A percentile compares a stretch with the other conserved stretches of the same genome.
phyloP scores from a whole-genome alignment of 106 monocot species.

The Dioscorea alata region DNA sequence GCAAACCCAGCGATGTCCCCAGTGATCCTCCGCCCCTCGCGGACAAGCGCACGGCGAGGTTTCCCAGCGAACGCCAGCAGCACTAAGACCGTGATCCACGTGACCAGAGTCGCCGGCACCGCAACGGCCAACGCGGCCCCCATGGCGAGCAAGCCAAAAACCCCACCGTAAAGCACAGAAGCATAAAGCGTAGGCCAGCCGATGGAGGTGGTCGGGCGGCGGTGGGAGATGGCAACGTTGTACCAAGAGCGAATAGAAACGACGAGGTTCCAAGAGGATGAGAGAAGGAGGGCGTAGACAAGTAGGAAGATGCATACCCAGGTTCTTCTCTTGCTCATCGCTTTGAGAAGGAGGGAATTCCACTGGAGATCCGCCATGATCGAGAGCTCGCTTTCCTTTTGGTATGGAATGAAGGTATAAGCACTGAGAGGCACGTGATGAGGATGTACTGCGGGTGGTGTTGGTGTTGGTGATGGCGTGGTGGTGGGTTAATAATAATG shows the following conservation, averaged over 20 bases:
- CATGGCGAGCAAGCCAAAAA: constrained; percentile 71
- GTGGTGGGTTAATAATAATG: too few relatives aligned
- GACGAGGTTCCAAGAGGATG: constrained; percentile 69
- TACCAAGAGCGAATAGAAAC: constrained; percentile 79
- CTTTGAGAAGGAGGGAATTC: constrained; percentile 11
- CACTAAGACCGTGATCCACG: constrained; percentile 78
- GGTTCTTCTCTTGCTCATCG: constrained; percentile 53
- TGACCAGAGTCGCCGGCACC: constrained; percentile 62
- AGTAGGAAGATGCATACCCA: constrained; percentile 80
- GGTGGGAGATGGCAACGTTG: constrained; percentile 26
- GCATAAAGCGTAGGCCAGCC: constrained; percentile 42
- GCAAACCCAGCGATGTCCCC: constrained; percentile 9
- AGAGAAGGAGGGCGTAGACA: constrained; percentile 71
- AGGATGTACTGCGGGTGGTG: too few relatives aligned
- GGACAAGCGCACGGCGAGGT: constrained; percentile 4
- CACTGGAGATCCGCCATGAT: not conserved
- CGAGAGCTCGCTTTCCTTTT: too few relatives aligned
- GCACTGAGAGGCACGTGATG: too few relatives aligned
- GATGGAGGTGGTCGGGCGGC: constrained; percentile 18
- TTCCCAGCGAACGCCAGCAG: constrained; percentile 70
- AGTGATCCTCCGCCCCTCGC: constrained; percentile 11
- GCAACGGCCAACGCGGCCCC: constrained; percentile 66
- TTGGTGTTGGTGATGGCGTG: too few relatives aligned
- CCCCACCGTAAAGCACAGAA: constrained; percentile 53
- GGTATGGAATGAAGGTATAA: too few relatives aligned